Conservation (phyloP, 805 yeast species). For the Teunomyces stri region DNA sequence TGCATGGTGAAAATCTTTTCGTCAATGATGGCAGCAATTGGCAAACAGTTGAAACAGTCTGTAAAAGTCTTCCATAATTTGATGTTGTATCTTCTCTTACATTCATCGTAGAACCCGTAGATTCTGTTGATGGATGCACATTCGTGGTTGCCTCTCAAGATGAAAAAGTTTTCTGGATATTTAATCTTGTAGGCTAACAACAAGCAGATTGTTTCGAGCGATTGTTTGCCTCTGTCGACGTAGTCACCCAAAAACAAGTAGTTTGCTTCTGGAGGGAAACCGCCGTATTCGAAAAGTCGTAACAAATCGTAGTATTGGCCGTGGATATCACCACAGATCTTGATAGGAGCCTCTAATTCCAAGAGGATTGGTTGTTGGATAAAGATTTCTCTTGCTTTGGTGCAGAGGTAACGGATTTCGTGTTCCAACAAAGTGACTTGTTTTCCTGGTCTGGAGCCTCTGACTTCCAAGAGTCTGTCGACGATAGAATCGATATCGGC, state of each 20-base stretch:
- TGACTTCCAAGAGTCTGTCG: constrained; percentile 92
- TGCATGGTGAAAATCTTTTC: constrained; percentile 99
- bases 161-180: constrained; percentile 96
- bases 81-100: constrained; percentile 96
- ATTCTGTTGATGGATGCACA: constrained; percentile 97
- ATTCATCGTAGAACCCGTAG: constrained; percentile 97
- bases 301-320: constrained; percentile 96
- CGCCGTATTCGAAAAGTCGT: constrained; percentile 96
- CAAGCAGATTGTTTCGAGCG: constrained; percentile 91
- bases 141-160: constrained; percentile 97
- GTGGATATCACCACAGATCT: constrained; percentile 96
- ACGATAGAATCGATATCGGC: constrained; percentile 96
- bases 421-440: constrained; percentile 91
- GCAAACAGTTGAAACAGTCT: constrained; percentile 97
- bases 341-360: constrained; percentile 96
- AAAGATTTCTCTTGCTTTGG: constrained; percentile 96
- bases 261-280: constrained; percentile 98
- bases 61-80: constrained; percentile 98
- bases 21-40: constrained; percentile 97
- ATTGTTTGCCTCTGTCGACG: constrained; percentile 98
- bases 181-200: constrained; percentile 94
- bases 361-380: constrained; percentile 95
- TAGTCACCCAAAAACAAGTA: constrained; percentile 94
- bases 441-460: constrained; percentile 98
- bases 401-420: constrained; percentile 92